These are phyloP conservation scores for Fomitopsis palustris DNA, from an alignment of 1,284 basidiomycete species.

Conservation along the genomic window DNA sequence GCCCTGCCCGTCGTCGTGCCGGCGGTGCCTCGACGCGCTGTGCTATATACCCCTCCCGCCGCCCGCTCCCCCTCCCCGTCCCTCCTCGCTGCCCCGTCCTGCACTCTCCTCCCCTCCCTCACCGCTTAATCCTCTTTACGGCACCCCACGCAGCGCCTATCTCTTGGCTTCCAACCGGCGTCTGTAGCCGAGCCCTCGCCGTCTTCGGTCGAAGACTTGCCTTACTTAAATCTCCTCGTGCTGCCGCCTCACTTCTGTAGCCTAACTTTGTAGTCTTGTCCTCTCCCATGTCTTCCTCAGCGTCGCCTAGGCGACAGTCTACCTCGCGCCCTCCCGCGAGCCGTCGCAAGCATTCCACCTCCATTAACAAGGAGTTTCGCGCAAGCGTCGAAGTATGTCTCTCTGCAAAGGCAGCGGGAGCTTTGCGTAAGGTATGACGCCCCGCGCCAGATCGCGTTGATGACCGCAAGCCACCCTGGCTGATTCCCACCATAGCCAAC, in stretches of 20 bases:
- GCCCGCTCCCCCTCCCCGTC: neutral
- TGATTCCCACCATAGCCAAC: neutral
- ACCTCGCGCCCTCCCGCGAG: neutral
- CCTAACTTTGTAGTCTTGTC: neutral
- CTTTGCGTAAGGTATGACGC: constrained; percentile 55
- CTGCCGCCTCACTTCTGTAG: neutral
- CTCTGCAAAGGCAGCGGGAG: constrained; percentile 47
- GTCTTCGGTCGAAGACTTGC: neutral
- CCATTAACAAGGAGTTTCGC: constrained; percentile 34
- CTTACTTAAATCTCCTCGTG: neutral
- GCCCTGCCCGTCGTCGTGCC: neutral
- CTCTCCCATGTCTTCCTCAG: neutral
- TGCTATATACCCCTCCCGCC: neutral
- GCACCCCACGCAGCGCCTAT: neutral
- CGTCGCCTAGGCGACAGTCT: neutral
- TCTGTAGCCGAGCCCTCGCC: neutral
- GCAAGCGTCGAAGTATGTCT: constrained; percentile 64
- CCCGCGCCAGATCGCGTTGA: neutral
- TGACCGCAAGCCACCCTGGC: neutral
- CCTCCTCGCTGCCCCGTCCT: neutral
- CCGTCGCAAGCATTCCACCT: neutral
- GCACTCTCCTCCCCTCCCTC: neutral
- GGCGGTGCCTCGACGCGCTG: neutral
- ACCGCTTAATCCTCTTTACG: neutral
- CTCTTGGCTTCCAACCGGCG: neutral